phyloP scores from a whole-genome alignment of 805 yeast species.

The Suhomyces vadensis region DNA sequence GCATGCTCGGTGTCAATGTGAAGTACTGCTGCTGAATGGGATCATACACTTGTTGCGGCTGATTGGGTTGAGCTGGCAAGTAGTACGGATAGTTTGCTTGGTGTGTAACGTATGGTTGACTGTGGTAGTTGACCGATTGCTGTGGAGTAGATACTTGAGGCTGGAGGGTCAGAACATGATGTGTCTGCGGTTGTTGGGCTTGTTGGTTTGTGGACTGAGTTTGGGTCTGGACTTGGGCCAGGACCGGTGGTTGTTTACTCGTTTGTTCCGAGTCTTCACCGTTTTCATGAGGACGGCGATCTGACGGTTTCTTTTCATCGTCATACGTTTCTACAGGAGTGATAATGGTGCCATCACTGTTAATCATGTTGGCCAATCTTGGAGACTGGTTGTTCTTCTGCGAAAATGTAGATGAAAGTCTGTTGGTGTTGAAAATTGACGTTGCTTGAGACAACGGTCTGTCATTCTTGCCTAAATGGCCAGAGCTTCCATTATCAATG shows the following conservation, averaged over 20 bases:
- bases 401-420: constrained; percentile 42
- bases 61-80: constrained; percentile 19
- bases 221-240: too few species aligned
- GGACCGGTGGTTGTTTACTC: constrained; percentile 8
- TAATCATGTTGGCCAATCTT: constrained; percentile 40
- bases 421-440: constrained; percentile 21
- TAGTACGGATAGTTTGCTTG: constrained; percentile 22
- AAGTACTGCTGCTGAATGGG: constrained; percentile 46
- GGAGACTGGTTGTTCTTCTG: constrained; percentile 37
- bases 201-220: too few species aligned
- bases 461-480: constrained; percentile 12
- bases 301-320: constrained; percentile 5
- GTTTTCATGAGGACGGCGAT: not conserved
- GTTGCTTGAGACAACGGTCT: constrained; percentile 26
- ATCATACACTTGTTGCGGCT: constrained; percentile 44
- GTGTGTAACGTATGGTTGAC: constrained; percentile 19
- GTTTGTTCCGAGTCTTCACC: constrained; percentile 6
- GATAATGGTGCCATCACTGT: constrained; percentile 47
- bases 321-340: constrained; percentile 37
- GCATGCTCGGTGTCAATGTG: constrained; percentile 38
- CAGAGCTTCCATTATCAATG: constrained; percentile 3
- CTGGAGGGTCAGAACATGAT: constrained; percentile 5
- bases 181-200: constrained; percentile 13
- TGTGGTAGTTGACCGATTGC: constrained; percentile 7
- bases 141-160: constrained; percentile 3